Evolutionary conservation across 2,329 filamentous ascomycete genomes (phyloP).

Genomic region (Talaromyces islandicus): DNA sequence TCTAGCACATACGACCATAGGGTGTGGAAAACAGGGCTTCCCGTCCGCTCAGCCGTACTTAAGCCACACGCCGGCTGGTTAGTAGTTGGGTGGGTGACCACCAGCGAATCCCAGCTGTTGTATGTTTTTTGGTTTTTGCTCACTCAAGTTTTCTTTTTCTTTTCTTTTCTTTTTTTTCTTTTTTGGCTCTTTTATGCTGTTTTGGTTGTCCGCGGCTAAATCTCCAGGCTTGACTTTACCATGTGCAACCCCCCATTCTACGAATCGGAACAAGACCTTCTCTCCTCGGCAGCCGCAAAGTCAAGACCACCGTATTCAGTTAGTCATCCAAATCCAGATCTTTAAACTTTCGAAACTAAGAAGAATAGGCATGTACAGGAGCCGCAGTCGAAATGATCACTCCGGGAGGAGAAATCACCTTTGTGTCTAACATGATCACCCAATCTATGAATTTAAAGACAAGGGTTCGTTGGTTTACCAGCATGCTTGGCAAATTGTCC

Average conservation of each 20-base stretch:
- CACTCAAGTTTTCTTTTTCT: neutral
- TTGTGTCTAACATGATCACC: slow-evolving; percentile 63
- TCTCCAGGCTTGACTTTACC: slow-evolving; percentile 62
- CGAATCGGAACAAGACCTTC: slow-evolving; percentile 63
- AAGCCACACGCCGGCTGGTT: slow-evolving; percentile 35
- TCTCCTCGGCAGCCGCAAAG: slow-evolving; percentile 60
- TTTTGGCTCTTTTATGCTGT: too few species aligned
- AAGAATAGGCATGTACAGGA: slow-evolving; percentile 58
- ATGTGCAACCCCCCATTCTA: slow-evolving; percentile 98
- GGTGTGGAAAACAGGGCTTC: slow-evolving; percentile 18
- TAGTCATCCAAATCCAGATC: slow-evolving; percentile 27
- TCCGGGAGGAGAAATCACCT: slow-evolving; percentile 68
- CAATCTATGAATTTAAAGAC: slow-evolving; percentile 59
- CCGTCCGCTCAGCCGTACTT: slow-evolving; percentile 17
- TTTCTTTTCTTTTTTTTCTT: neutral
- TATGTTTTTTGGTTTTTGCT: slow-evolving; percentile 30
- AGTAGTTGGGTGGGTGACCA: slow-evolving; percentile 46
- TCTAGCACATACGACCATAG: slow-evolving; percentile 10
- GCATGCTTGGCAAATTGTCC: slow-evolving; percentile 82
- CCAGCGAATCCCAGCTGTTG: slow-evolving; percentile 43
- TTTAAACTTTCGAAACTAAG: neutral
- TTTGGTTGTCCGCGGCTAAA: neutral
- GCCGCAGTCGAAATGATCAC: slow-evolving; percentile 80
- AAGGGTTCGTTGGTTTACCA: slow-evolving; percentile 78
- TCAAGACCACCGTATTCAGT: slow-evolving; percentile 62